Evolutionary conservation across 1,284 basidiomycete species (phyloP).

Genomic region (Chondrostereum purpureum): DNA sequence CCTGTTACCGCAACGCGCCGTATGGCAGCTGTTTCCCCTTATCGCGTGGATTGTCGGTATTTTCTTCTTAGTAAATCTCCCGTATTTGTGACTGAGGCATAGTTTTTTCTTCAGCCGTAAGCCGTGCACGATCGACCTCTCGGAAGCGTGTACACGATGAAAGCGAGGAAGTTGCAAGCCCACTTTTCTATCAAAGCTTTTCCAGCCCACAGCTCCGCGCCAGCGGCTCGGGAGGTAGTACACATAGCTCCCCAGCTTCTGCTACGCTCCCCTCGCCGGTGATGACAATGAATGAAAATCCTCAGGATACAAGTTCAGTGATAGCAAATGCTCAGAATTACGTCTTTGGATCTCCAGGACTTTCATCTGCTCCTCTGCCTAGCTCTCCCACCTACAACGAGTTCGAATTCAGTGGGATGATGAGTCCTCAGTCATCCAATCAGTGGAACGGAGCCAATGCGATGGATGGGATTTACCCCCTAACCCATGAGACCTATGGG

Average conservation of each 20-base stretch:
- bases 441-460: conserved; percentile 22
- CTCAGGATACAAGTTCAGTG: conserved; percentile 40
- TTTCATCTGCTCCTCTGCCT: conserved; percentile 41
- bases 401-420: conserved; percentile 40
- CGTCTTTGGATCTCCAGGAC: conserved; percentile 34
- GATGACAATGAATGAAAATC: conserved; percentile 36
- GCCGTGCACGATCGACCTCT: conserved; percentile 67
- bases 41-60: conserved; percentile 62
- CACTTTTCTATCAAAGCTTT: conserved; percentile 43
- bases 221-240: conserved; percentile 33
- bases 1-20: conserved; percentile 48
- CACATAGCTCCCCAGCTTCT: conserved; percentile 72
- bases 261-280: conserved; percentile 62
- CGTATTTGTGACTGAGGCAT: not conserved
- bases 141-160: conserved; percentile 68
- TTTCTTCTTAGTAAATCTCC: conserved; percentile 7
- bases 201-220: conserved; percentile 39
- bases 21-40: conserved; percentile 54
- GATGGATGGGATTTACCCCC: conserved; percentile 33
- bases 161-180: conserved; percentile 34
- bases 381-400: conserved; percentile 47
- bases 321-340: conserved; percentile 28
- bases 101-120: conserved; percentile 33
- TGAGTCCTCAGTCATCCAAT: conserved; percentile 31
- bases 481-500: conserved; percentile 35